Evolutionary conservation across 2,329 filamentous ascomycete genomes (phyloP).

Genomic region (Boeremia exigua): DNA sequence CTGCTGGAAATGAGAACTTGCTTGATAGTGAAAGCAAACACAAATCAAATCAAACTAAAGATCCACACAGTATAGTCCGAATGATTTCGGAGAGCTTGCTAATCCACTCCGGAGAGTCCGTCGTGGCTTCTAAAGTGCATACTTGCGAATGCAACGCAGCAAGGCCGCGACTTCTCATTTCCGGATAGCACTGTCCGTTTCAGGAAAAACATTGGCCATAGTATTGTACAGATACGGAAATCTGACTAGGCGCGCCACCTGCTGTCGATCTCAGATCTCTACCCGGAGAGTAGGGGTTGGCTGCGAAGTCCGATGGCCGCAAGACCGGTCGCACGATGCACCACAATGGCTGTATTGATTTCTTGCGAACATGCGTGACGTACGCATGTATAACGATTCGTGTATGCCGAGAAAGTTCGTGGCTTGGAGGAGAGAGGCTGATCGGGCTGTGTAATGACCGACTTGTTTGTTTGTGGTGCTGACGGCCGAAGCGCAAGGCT

Average conservation of each 20-base stretch:
- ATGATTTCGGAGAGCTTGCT: not conserved
- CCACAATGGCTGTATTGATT: not conserved
- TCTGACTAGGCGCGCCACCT: not conserved
- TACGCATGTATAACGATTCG: not conserved
- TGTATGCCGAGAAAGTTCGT: not conserved
- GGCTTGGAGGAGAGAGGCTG: not conserved
- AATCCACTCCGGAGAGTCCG: not conserved
- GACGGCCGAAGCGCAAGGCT: no score
- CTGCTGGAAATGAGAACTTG: not conserved
- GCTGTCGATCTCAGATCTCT: not conserved
- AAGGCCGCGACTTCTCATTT: not conserved
- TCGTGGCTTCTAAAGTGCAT: not conserved
- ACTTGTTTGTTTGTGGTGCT: not conserved
- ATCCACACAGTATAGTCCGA: not conserved
- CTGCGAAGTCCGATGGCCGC: constrained; percentile 2
- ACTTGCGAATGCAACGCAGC: not conserved
- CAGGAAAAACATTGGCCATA: no score
- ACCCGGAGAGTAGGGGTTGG: not conserved
- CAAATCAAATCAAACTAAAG: not conserved
- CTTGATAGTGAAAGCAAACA: not conserved
- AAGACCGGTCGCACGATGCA: not conserved
- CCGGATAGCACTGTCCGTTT: not conserved
- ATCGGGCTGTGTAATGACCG: not conserved
- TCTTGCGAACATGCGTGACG: not conserved
- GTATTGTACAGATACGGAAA: not conserved